Evolutionary conservation across 1,284 basidiomycete genomes (phyloP), one percentile per base, ranked within the genome.

Genomic region (Cryptococcus floricola): DNA sequence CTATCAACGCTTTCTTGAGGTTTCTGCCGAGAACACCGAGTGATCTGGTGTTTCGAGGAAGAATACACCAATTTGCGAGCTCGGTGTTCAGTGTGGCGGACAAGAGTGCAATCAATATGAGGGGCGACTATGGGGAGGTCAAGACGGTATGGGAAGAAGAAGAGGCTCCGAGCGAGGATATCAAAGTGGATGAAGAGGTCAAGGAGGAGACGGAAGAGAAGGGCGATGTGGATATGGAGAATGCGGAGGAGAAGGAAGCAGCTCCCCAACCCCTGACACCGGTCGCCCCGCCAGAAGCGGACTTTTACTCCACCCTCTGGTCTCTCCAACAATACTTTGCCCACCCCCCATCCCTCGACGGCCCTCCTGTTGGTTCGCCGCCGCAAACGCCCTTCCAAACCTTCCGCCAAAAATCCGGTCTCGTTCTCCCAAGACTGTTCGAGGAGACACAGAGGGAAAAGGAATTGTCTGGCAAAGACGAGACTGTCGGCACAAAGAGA

Each of bases 231-330:
- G 44, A 39, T 16, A 48, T 54, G 56, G 48, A 10, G 39, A 52
- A 55, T n/a, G 47, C 18, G 3, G 27, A 43, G 23, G 48, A 34
- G 6, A 39, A 61, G 27, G 62, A 54, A 23, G 56, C 56, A 10
- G 52, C 25, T 4, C 53, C 43, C 25, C 31, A 18, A 25, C 19
- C 23, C 18, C 48, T 39, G 27, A 39, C 39, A 38, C n/a, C 23
- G 39, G 46, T 31, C 37, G 23, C 43, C 7, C 19, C 54, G 23
- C 28, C 48, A 25, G 16, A 58, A 49, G 60, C 63, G 27, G 67
- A 74, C 42, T 72, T 77, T 45, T 77, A 77, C 61, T 61, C 65
- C 3, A 73, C 73, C 0, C 64, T 77, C 18, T 77, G 75, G 75
- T 74, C 73, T 1, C 55, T 77, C 14, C 75, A 77, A 52, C 57